Evolutionary conservation across 352 stramenopile species (phyloP).

Genomic region (Elongisporangium senticosum): DNA sequence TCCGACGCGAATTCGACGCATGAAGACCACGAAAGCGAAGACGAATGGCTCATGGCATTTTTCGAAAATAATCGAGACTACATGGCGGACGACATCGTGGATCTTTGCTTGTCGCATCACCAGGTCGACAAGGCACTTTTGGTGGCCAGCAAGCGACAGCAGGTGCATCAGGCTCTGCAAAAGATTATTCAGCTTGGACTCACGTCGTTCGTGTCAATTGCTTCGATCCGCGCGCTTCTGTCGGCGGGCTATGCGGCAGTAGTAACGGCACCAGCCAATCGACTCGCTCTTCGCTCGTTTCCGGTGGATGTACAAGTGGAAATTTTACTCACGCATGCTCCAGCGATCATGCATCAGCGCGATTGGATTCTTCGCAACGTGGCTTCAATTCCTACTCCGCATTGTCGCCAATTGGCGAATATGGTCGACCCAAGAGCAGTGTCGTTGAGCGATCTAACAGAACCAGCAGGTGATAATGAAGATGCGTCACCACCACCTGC

Average conservation of each 20-base stretch:
- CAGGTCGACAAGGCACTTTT: conserved; percentile 66
- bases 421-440: conserved; percentile 32
- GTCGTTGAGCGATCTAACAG: not conserved
- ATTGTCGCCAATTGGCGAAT: conserved; percentile 32
- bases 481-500: not conserved
- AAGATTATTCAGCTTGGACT: conserved; percentile 49
- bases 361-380: conserved; percentile 69
- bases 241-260: conserved; percentile 28
- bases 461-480: conserved; percentile 1
- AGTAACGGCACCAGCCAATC: conserved; percentile 31
- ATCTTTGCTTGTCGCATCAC: conserved; percentile 60
- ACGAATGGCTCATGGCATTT: conserved; percentile 50
- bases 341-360: conserved; percentile 54
- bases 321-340: conserved; percentile 37
- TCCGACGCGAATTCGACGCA: conserved; percentile 12
- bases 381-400: conserved; percentile 20
- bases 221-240: conserved; percentile 34
- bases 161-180: conserved; percentile 39
- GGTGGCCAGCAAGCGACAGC: conserved; percentile 38
- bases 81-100: conserved; percentile 50
- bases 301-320: conserved; percentile 43
- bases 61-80: conserved; percentile 58
- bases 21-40: conserved; percentile 26
- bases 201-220: conserved; percentile 29
- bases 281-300: conserved; percentile 50